Base-by-base conservation (phyloP, 768 basidiomycete species). In the Neoboletus brunneissimus region DNA sequence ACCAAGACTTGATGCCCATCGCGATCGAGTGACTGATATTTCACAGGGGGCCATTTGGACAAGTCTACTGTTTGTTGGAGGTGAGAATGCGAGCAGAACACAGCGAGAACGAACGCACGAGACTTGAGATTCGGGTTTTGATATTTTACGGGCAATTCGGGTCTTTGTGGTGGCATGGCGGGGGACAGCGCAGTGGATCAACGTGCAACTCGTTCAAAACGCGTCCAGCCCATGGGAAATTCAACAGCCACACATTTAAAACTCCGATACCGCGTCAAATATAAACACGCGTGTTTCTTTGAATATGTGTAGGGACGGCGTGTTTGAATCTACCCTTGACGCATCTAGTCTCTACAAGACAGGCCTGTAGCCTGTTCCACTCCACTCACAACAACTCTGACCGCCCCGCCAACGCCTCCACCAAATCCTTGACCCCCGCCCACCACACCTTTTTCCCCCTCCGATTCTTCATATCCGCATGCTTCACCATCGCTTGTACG, bases 401-500 rank as follows among this genome's bases (percentile, higher is more conserved):
- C 53, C 86, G 76, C 29, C 85, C 89, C 13, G 80, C 86, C 62
- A 98, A 74, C 42, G 81, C 78, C 73, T 96, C 93, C 11, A 84
- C 86, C 53, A 97, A 72, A 20, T 79, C 77, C 68, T 84, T 87
- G 51, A 87, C 73, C 13, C 74, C 79, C 18, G 72, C 73, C 95
- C 95, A 98, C 91, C 93, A 94, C 50, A 77, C 73, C 27, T 76
- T 72, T 69, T 84, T 89, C 0, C 92, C 94, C 57, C 94, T 73
- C 57, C 96, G 79, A 70, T 94, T 85, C 77, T 82, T 85, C 88
- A 96, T 91, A 73, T 99, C 95, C 23, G 96, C 91, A 47, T 92
- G 87, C 56, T 77, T 76, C 53, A 89, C 76, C 83, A 98, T 91
- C 64, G 91, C 91, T 58, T 81, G 78, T 57, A 95, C 90, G 0